Percentiles rank a stretch among this genome's conserved stretches.
Evolutionary conservation across 2,329 filamentous ascomycete species (phyloP).

Genomic region (Pseudogymnoascus sp.): DNA sequence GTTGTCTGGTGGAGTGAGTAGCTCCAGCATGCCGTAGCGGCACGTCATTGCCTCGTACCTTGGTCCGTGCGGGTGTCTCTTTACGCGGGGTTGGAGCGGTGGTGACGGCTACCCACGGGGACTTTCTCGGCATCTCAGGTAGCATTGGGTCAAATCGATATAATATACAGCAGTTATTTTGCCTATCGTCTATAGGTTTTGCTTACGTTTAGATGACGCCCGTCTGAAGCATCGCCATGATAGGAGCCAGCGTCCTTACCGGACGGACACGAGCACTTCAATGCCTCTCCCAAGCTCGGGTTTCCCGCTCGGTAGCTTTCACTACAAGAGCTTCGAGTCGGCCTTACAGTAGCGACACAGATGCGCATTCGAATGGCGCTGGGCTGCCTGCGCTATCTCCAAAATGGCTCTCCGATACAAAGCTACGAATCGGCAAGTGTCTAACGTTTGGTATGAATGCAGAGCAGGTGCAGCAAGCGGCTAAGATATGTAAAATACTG

Average conservation of each 20-base stretch:
- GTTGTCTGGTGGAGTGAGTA: not conserved
- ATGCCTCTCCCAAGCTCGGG: not conserved
- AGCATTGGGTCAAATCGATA: not conserved
- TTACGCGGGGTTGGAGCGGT: conserved; percentile 1
- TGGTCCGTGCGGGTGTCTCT: not conserved
- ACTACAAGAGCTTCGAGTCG: not conserved
- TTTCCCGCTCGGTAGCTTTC: not conserved
- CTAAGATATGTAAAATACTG: conserved; percentile 51
- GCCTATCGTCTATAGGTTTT: not conserved
- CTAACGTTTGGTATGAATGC: conserved; percentile 63
- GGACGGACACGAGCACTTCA: conserved; percentile 1
- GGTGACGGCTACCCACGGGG: conserved; percentile 17
- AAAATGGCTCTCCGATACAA: conserved; percentile 65
- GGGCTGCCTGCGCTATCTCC: conserved; percentile 34
- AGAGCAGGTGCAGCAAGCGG: conserved; percentile 51
- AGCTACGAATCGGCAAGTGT: conserved; percentile 63
- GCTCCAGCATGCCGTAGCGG: not conserved
- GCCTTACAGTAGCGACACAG: not conserved
- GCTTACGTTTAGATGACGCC: not conserved
- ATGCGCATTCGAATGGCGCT: not conserved
- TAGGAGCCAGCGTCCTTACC: not conserved
- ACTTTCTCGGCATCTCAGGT: conserved; percentile 6
- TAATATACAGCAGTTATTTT: not conserved
- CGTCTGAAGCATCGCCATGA: not conserved
- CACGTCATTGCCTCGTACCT: not conserved